phyloP scores from a whole-genome alignment of 176 grass and related monocot species.

The Paspalum notatum region DNA sequence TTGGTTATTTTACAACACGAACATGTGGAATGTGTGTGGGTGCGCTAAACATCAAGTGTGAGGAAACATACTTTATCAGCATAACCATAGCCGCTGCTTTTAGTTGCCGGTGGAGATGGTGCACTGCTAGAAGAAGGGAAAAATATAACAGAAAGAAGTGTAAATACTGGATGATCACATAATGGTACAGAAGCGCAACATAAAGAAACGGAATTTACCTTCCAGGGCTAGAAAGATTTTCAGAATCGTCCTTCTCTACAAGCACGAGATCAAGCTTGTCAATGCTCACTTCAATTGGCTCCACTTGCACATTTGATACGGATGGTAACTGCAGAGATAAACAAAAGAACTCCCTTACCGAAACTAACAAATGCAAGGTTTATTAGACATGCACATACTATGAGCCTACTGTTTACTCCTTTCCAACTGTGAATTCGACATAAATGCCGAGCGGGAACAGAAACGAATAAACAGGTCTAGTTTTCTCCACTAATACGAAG shows the following conservation, averaged over 20 bases:
- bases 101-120: slow-evolving; percentile 55
- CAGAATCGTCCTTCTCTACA: slow-evolving; percentile 81
- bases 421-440: not conserved
- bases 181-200: not conserved
- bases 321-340: slow-evolving; percentile 72
- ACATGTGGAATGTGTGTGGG: not conserved
- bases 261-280: slow-evolving; percentile 92
- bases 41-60: slow-evolving; percentile 19
- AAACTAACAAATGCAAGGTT: not conserved
- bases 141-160: slow-evolving; percentile 38
- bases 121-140: slow-evolving; percentile 40
- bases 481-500: not conserved
- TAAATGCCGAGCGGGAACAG: not conserved
- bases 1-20: slow-evolving; percentile 18
- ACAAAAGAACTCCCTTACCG: slow-evolving; percentile 3
- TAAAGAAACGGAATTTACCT: slow-evolving; percentile 50
- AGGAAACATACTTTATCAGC: slow-evolving; percentile 81
- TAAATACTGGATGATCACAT: slow-evolving; percentile 16
- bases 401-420: not conserved
- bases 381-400: not conserved
- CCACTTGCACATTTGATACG: slow-evolving; percentile 97
- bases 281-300: slow-evolving; percentile 88
- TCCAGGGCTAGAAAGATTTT: slow-evolving; percentile 70
- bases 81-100: slow-evolving; percentile 93
- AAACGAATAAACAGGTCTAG: not conserved